Base-by-base conservation (phyloP, 1,139 yeast genomes). In the Geotrichum europaeum region DNA sequence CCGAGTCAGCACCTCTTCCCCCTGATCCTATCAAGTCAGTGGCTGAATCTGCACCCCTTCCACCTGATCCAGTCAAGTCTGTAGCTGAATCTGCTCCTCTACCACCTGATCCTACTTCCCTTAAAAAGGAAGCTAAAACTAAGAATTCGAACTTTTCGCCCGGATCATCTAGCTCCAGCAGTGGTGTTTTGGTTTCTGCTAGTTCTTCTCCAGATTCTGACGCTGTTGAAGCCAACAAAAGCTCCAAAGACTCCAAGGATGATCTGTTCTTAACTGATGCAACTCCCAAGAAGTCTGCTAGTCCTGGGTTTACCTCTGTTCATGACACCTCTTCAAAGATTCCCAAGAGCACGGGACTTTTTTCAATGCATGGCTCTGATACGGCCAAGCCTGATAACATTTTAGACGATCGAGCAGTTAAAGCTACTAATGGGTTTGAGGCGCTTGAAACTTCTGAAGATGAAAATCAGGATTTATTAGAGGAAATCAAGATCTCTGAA, bases 121-220 rank as follows among this genome's bases (percentile, higher is more conserved):
- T 22, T 22, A 49, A 20, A n/a, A 20, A 20, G 34, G 12, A 18
- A 15, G 13, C 49, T 18, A 22, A n/a, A n/a, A n/a, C 18, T 7
- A 40, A 40, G 18, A 18, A 40, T 18, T 40, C 5, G 9, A 22
- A 40, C 6, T n/a, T 28, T 22, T 49, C 53, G 4, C 12, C 49
- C 9, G n/a, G 47, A 15, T 55, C 57, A 5, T 49, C 49, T 34
- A 51, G 54, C n/a, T 32, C 47, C 13, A 43, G 47, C 5, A 51
- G 58, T 25, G 58, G 51, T 12, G 54, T 50, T 15, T 25, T 56
- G 28, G 36, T 56, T 36, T 49, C 24, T 49, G n/a, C 49, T n/a
- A 49, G 58, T n/a, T 18, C 18, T 24, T 40, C 54, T 24, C 53
- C 47, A 15, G 47, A 40, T 3, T n/a, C 54, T n/a, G 58, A 50